Evolutionary conservation across 75 land plant species (phyloP).

Genomic region (Selaginella moellendorffii): DNA sequence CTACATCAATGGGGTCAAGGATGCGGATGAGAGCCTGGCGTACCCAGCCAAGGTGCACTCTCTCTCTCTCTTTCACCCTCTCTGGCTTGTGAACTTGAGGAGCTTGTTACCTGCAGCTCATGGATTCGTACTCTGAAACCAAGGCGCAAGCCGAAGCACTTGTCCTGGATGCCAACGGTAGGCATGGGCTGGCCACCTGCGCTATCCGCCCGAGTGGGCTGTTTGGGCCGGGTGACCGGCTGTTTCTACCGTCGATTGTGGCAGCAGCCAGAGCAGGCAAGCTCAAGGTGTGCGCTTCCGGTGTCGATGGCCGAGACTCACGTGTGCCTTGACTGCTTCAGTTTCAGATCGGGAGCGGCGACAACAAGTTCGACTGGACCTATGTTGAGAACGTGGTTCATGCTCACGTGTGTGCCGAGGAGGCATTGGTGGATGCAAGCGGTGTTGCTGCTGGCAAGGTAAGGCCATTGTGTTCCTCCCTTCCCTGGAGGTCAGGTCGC

Average conservation of each 20-base stretch:
- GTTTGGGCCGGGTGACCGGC: conserved; percentile 89
- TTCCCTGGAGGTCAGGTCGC: not conserved
- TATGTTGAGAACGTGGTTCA: conserved; percentile 95
- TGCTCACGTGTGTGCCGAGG: conserved; percentile 89
- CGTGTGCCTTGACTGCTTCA: conserved; percentile 23
- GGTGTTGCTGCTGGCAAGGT: conserved; percentile 72
- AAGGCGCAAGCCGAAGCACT: conserved; percentile 90
- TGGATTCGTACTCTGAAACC: conserved; percentile 77
- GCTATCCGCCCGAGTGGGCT: conserved; percentile 83
- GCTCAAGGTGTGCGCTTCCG: too few species aligned
- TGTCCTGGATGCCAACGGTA: conserved; percentile 70
- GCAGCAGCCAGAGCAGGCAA: conserved; percentile 79
- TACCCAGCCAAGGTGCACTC: conserved; percentile 62
- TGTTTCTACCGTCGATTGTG: conserved; percentile 67
- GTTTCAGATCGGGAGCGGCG: conserved; percentile 83
- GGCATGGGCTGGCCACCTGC: conserved; percentile 69
- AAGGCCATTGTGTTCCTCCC: not conserved
- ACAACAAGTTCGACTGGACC: conserved; percentile 86
- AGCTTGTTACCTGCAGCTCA: conserved; percentile 49
- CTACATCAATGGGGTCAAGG: conserved; percentile 54
- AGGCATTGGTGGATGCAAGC: conserved; percentile 41
- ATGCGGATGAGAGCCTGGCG: conserved; percentile 70
- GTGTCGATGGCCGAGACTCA: too few species aligned
- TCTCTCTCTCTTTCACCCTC: too few species aligned
- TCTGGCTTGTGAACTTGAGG: too few species aligned